phyloP scores from a whole-genome alignment of 768 basidiomycete species.

The Russula sp. region DNA sequence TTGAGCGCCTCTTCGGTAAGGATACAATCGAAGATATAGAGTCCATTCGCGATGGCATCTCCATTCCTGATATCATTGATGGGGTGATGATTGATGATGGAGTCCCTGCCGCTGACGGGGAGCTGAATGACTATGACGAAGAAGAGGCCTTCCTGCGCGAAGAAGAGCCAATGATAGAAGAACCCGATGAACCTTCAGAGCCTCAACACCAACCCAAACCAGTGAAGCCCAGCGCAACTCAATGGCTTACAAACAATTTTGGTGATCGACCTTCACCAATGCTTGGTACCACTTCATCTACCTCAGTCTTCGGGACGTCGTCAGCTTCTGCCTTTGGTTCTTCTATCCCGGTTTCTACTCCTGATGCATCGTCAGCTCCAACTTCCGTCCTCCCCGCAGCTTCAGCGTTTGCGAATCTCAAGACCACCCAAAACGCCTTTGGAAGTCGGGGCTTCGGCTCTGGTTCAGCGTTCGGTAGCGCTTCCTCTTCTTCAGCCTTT shows the following conservation, averaged over 20 bases:
- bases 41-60: constrained; percentile 47
- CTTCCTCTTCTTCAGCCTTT: constrained; percentile 20
- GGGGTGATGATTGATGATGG: constrained; percentile 34
- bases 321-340: constrained; percentile 14
- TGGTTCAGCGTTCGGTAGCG: constrained; percentile 19
- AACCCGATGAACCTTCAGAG: constrained; percentile 7
- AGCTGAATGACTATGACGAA: constrained; percentile 20
- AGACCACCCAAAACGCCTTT: constrained; percentile 31
- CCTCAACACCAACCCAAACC: constrained; percentile 16
- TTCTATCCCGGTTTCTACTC: constrained; percentile 16
- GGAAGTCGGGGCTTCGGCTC: constrained; percentile 22
- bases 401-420: constrained; percentile 31
- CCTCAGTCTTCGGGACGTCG: constrained; percentile 22
- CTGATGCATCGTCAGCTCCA: constrained; percentile 7
- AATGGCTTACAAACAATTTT: constrained; percentile 30
- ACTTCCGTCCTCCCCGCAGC: constrained; percentile 1
- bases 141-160: constrained; percentile 15
- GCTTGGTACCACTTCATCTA: constrained; percentile 16
- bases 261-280: constrained; percentile 25
- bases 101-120: constrained; percentile 20
- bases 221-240: constrained; percentile 28
- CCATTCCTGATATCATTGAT: constrained; percentile 61
- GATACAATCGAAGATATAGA: constrained; percentile 76
- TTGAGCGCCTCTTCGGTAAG: constrained; percentile 79
- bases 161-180: constrained; percentile 11